Conservation (phyloP, 768 basidiomycete species). For the Mycena vitilis region DNA sequence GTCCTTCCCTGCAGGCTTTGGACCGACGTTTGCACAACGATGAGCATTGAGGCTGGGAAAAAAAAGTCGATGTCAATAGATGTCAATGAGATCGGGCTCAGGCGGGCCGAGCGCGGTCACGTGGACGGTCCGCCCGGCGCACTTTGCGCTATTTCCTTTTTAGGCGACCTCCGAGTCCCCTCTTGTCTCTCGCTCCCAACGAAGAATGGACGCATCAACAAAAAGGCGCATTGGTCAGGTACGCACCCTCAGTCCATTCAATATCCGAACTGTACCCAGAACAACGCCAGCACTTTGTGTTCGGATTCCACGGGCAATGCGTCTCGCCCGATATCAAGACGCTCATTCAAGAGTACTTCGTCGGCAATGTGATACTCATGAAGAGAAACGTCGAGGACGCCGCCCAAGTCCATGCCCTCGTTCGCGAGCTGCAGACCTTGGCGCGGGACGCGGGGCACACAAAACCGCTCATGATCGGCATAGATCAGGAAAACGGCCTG, state of each 20-base stretch:
- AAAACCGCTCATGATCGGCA: constrained; percentile 72
- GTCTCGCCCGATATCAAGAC: constrained; percentile 62
- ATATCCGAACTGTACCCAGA: neutral
- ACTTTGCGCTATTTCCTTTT: no score
- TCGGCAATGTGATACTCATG: constrained; percentile 78
- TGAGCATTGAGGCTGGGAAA: no score
- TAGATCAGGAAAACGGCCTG: constrained; percentile 81
- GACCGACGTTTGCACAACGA: no score
- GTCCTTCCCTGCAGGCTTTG: no score
- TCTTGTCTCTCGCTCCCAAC: neutral
- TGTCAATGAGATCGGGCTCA: no score
- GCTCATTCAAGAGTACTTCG: constrained; percentile 70
- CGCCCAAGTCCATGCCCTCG: constrained; percentile 60
- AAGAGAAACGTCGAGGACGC: constrained; percentile 74
- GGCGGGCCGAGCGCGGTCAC: no score
- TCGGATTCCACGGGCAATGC: constrained; percentile 74
- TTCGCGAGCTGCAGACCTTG: constrained; percentile 62
- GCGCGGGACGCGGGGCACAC: constrained; percentile 69
- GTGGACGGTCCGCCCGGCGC: neutral
- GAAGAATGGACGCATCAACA: constrained; percentile 15
- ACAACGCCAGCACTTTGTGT: constrained; percentile 72
- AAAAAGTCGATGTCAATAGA: no score
- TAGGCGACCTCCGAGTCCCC: neutral
- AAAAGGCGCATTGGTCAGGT: constrained; percentile 55
- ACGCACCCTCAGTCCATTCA: constrained; percentile 5